Conservation (phyloP, 345 rosid genomes). For the Gynandropsis gynandra region DNA sequence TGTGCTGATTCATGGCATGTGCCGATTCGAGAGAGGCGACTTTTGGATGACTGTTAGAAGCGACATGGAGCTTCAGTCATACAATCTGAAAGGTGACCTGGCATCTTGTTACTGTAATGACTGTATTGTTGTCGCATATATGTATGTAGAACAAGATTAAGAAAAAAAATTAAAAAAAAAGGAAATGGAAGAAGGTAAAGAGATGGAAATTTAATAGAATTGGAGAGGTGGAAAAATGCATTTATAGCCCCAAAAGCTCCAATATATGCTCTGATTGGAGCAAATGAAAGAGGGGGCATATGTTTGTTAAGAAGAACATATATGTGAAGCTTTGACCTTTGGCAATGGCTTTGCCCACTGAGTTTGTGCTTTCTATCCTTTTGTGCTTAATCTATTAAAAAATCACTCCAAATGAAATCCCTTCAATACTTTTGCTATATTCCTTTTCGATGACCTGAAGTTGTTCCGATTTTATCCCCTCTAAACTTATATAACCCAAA, state of each 20-base stretch:
- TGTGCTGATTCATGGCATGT: slow-evolving; percentile 40
- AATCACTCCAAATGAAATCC: too few relatives aligned
- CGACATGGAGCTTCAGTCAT: slow-evolving; percentile 20
- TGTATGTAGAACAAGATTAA: slow-evolving; percentile 25
- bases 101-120: slow-evolving; percentile 22
- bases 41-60: slow-evolving; percentile 14
- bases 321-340: too few relatives aligned
- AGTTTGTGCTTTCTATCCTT: too few relatives aligned
- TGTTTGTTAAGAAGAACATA: too few relatives aligned
- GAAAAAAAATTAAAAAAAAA: neutral
- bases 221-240: slow-evolving; percentile 5
- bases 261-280: too few relatives aligned
- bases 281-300: too few relatives aligned
- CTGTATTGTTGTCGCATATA: slow-evolving; percentile 16
- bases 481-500: too few relatives aligned
- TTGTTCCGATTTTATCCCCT: too few relatives aligned
- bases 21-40: slow-evolving; percentile 11
- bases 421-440: too few relatives aligned
- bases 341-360: too few relatives aligned
- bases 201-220: slow-evolving; percentile 20
- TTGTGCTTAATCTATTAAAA: too few relatives aligned
- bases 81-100: slow-evolving; percentile 23
- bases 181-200: neutral
- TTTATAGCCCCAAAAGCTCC: neutral
- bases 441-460: too few relatives aligned